Evolutionary conservation across 176 grass and related monocot species (phyloP).

Genomic region (Musa troglodytarum): DNA sequence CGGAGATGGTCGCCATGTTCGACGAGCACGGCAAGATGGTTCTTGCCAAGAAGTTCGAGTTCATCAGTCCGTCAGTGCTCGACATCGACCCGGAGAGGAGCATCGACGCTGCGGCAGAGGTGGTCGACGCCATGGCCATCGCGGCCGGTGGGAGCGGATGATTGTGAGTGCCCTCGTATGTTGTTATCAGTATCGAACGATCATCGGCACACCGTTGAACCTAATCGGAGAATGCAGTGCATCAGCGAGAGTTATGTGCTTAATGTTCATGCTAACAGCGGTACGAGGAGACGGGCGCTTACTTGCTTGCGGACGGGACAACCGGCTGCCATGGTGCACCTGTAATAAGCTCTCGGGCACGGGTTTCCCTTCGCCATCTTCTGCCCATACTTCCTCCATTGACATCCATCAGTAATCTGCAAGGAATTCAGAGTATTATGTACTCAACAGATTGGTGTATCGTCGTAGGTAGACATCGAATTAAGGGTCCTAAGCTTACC

Average conservation of each 20-base stretch:
- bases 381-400: conserved; percentile 98
- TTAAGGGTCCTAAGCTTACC: conserved; percentile 25
- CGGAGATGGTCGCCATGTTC: conserved; percentile 88
- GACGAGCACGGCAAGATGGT: conserved; percentile 79
- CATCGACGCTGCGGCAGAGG: conserved; percentile 72
- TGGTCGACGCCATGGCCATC: conserved; percentile 94
- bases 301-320: conserved; percentile 97
- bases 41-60: conserved; percentile 57
- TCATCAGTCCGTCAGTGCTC: conserved; percentile 48
- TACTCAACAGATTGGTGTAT: background rate
- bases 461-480: background rate
- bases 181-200: conserved; percentile 69
- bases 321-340: conserved; percentile 86
- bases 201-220: conserved; percentile 93
- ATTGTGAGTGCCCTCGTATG: conserved; percentile 89
- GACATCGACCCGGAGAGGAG: conserved; percentile 82
- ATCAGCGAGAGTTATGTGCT: background rate
- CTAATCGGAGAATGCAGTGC: conserved; percentile 20
- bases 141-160: conserved; percentile 85
- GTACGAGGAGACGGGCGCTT: background rate
- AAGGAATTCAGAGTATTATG: background rate
- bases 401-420: conserved; percentile 90
- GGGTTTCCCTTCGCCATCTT: conserved; percentile 99
- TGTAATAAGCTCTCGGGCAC: conserved; percentile 91
- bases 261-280: too few species aligned